Evolutionary conservation across 1,139 yeast species (phyloP).

Genomic region (Kazachstania sp.): DNA sequence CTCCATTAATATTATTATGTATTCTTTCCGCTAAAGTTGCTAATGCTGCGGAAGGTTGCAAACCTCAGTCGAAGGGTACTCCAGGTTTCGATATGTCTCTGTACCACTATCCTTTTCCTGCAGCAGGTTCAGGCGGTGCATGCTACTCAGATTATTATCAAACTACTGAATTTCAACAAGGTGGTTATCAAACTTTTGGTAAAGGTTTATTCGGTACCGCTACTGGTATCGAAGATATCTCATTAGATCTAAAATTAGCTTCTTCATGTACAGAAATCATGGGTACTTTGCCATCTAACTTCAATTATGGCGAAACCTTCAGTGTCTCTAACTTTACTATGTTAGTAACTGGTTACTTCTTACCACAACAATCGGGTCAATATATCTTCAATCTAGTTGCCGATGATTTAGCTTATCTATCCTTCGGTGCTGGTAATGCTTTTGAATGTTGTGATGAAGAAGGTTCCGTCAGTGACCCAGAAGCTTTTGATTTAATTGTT

Average conservation of each 20-base stretch:
- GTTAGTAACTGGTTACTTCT: conserved; percentile 25
- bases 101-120: background rate
- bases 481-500: background rate
- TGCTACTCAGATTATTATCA: background rate
- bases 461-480: background rate
- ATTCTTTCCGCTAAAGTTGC: background rate
- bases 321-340: conserved; percentile 13
- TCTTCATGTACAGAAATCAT: background rate
- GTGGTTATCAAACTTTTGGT: conserved; percentile 1
- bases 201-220: conserved; percentile 2
- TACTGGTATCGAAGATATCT: background rate
- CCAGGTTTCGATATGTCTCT: background rate
- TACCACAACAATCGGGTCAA: conserved; percentile 20
- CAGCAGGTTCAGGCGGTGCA: background rate
- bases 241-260: background rate
- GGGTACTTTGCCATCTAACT: background rate
- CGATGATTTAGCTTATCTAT: conserved; percentile 11
- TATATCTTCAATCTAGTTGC: conserved; percentile 20
- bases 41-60: conserved; percentile 1
- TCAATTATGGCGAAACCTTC: conserved; percentile 1
- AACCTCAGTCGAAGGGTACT: background rate
- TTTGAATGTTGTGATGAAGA: conserved; percentile 22
- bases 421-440: conserved; percentile 21
- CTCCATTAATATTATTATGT: background rate
- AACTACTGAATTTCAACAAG: background rate